These are phyloP conservation scores for Globisporangium barbulae DNA, from an alignment of 352 stramenopile species.

Conservation along the genomic window DNA sequence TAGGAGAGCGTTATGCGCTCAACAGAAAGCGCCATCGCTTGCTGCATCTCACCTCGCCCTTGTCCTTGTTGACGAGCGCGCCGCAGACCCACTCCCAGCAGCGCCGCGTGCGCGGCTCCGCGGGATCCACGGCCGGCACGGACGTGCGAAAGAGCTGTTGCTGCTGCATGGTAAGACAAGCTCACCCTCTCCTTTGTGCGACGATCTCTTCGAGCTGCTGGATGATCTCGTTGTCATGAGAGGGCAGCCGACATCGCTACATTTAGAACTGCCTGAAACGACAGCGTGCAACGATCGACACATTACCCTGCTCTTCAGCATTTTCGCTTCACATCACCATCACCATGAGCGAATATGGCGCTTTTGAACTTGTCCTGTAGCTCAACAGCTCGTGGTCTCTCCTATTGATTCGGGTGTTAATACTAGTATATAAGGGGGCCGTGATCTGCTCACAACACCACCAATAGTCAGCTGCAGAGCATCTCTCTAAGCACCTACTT, in stretches of 20 bases:
- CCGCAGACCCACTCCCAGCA: conserved; percentile 72
- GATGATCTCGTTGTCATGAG: background rate
- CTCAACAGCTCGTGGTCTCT: background rate
- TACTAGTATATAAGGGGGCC: conserved; percentile 8
- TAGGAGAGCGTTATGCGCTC: background rate
- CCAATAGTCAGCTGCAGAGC: background rate
- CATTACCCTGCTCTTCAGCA: background rate
- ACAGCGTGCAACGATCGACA: background rate
- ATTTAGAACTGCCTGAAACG: conserved; percentile 1
- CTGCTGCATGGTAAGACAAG: background rate
- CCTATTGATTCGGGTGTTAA: conserved; percentile 2
- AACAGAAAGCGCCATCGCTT: background rate
- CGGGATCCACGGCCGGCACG: conserved; percentile 51
- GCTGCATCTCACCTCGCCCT: conserved; percentile 29
- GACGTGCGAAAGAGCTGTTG: conserved; percentile 59
- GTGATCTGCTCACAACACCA: background rate
- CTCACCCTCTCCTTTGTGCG: background rate
- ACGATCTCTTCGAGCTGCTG: background rate
- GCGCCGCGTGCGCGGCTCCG: conserved; percentile 42
- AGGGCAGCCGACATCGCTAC: background rate
- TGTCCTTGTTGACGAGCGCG: conserved; percentile 57
- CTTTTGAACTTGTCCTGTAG: background rate
- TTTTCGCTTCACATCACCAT: background rate
- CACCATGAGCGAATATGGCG: background rate
- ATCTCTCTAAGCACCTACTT: conserved; percentile 1